A percentile compares a stretch with the other conserved stretches of the same genome.
Conservation (phyloP, 495 filamentous ascomycete species). For the Xylaria scruposa region DNA sequence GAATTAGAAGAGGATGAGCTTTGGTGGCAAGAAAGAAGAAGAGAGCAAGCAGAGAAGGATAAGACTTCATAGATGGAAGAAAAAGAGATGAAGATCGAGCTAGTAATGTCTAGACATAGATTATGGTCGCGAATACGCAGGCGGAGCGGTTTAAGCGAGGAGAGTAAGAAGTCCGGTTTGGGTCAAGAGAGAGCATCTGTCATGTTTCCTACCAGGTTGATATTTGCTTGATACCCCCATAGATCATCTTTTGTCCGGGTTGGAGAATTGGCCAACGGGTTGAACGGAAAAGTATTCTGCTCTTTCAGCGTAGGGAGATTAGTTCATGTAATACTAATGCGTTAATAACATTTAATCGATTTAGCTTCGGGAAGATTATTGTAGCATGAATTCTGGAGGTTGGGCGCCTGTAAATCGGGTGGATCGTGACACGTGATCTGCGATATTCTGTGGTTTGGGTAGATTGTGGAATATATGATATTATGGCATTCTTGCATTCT, state of each 20-base stretch:
- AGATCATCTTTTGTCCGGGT: not conserved
- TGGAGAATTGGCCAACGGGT: not conserved
- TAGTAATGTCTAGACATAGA: not conserved
- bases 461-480: constrained; percentile 6
- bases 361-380: not conserved
- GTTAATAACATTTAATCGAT: not conserved
- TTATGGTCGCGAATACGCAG: not conserved
- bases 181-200: not conserved
- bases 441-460: no score
- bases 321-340: constrained; percentile 6
- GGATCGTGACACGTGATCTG: not conserved
- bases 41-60: not conserved
- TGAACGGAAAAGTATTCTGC: constrained; percentile 2
- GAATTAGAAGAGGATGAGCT: not conserved
- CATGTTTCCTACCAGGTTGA: not conserved
- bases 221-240: not conserved
- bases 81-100: not conserved
- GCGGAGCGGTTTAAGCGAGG: not conserved
- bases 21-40: no score
- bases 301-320: not conserved
- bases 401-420: not conserved
- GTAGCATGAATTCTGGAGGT: not conserved
- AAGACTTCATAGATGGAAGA: not conserved
- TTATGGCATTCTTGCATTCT: constrained; percentile 27
- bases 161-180: not conserved